These are phyloP conservation scores for Cucumis melo DNA, from an alignment of 306 rosid genomes.

Conservation along the genomic window DNA sequence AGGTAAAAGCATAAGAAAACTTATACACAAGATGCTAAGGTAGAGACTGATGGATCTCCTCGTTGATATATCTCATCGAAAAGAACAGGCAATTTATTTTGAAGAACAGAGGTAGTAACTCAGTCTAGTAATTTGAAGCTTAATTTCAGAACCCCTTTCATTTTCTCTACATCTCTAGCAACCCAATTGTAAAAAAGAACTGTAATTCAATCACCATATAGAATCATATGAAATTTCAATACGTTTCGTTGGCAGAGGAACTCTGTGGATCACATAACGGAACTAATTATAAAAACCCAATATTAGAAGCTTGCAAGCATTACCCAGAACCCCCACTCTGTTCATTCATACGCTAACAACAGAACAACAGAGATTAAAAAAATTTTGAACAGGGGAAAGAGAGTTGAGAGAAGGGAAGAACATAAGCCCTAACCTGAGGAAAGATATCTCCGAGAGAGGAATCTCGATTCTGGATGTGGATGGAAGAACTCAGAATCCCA, in stretches of 20 bases:
- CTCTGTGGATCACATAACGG: not conserved
- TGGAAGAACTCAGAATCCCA: conserved; percentile 46
- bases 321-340: not conserved
- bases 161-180: not conserved
- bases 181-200: not conserved
- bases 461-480: conserved; percentile 36
- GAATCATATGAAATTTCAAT: not conserved
- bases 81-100: not conserved
- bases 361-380: not conserved
- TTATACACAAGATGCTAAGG: not conserved
- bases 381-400: not conserved
- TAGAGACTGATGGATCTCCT: not conserved
- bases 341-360: not conserved
- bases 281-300: not conserved
- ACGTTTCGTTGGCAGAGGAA: not conserved
- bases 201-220: not conserved
- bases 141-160: not conserved
- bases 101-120: not conserved
- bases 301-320: not conserved
- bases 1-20: not conserved
- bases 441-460: conserved; percentile 19
- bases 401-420: not conserved
- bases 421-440: conserved; percentile 26
- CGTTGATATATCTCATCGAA: not conserved
- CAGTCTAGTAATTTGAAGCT: not conserved